Conservation (phyloP, 2,329 filamentous ascomycete genomes). For the Clarireedia sp. region DNA sequence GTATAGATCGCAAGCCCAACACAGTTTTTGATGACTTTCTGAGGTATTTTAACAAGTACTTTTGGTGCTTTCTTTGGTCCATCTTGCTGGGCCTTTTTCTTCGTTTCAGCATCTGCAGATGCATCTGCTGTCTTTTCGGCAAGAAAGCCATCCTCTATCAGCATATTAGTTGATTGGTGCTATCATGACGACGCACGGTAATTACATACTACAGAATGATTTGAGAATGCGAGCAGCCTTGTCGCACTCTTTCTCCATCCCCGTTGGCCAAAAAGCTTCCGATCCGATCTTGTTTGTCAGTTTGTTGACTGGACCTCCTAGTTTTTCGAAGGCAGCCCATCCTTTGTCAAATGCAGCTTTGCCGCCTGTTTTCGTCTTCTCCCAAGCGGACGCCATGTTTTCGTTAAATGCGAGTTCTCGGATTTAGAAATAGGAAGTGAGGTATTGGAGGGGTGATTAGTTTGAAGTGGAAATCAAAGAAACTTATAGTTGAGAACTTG, state of each 20-base stretch:
- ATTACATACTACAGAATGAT: slow-evolving; percentile 72
- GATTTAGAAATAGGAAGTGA: not conserved
- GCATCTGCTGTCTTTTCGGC: slow-evolving; percentile 2
- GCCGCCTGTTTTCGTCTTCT: slow-evolving; percentile 7
- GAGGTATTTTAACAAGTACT: slow-evolving; percentile 74
- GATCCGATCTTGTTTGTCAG: slow-evolving; percentile 73
- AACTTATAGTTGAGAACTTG: too few relatives aligned
- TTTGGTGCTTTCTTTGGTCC: slow-evolving; percentile 46
- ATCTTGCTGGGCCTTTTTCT: slow-evolving; percentile 32
- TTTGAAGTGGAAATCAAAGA: too few relatives aligned
- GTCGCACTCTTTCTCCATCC: slow-evolving; percentile 80
- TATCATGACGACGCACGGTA: slow-evolving; percentile 18
- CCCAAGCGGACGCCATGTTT: slow-evolving; percentile 1
- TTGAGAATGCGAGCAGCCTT: slow-evolving; percentile 84
- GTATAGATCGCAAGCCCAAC: slow-evolving; percentile 89
- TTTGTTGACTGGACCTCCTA: slow-evolving; percentile 67
- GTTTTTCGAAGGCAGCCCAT: slow-evolving; percentile 10
- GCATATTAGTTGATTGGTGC: slow-evolving; percentile 14
- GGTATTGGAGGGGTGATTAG: not conserved
- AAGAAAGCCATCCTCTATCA: slow-evolving; percentile 59
- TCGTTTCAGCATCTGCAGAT: slow-evolving; percentile 28
- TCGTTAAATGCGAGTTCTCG: not conserved
- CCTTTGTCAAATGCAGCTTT: slow-evolving; percentile 12
- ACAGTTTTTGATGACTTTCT: slow-evolving; percentile 75
- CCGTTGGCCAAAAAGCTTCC: slow-evolving; percentile 80